A percentile compares a stretch with the other conserved stretches of the same genome.
Conservation (phyloP, 352 stramenopile genomes). For the Phytophthora cactorum region DNA sequence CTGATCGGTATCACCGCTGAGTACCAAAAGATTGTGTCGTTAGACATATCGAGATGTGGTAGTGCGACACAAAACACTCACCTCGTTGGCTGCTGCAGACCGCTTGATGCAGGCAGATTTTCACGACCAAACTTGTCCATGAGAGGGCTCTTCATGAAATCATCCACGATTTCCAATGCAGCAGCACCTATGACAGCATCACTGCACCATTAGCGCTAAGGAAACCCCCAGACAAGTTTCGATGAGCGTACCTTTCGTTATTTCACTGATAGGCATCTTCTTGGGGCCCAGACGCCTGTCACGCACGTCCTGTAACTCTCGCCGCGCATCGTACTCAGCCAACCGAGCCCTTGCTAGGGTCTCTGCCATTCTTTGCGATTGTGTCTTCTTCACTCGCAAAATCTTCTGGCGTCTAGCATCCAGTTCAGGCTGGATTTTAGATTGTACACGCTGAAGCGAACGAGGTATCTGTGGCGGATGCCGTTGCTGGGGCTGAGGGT, state of each 20-base stretch:
- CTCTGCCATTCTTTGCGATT: conserved; percentile 80
- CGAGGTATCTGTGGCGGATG: conserved; percentile 13
- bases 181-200: conserved; percentile 53
- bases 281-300: conserved; percentile 26
- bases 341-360: conserved; percentile 57
- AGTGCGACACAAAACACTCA: conserved; percentile 11
- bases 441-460: conserved; percentile 51
- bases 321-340: conserved; percentile 60
- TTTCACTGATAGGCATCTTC: conserved; percentile 55
- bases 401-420: conserved; percentile 58
- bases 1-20: conserved; percentile 3
- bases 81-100: conserved; percentile 5
- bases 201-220: neutral
- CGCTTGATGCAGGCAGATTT: neutral
- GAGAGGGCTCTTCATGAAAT: conserved; percentile 79
- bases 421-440: conserved; percentile 75
- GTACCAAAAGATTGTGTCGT: neutral
- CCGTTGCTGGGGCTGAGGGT: conserved; percentile 19
- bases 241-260: conserved; percentile 55
- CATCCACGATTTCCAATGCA: conserved; percentile 81
- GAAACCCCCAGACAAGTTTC: neutral
- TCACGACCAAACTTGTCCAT: conserved; percentile 66
- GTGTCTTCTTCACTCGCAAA: conserved; percentile 78
- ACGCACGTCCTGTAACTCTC: conserved; percentile 35
- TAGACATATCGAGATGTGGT: neutral